Conservation (phyloP, 352 stramenopile genomes). For the Pythium guiyangense region DNA sequence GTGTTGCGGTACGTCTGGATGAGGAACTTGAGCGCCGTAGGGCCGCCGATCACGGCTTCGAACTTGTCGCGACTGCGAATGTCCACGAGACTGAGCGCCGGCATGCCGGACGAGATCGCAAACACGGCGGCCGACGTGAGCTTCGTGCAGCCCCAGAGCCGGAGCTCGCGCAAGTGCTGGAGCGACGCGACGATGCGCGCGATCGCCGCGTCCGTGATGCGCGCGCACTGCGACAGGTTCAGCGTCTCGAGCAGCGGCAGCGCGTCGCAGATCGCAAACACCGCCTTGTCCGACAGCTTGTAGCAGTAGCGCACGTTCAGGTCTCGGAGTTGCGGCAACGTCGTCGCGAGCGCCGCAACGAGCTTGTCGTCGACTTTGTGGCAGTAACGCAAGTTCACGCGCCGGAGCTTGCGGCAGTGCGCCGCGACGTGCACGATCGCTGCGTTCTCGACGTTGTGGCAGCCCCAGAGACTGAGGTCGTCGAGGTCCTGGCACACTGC, state of each 20-base stretch:
- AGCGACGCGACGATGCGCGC: slow-evolving; percentile 52
- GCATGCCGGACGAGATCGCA: slow-evolving; percentile 61
- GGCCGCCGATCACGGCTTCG: slow-evolving; percentile 72
- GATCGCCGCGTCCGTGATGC: slow-evolving; percentile 72
- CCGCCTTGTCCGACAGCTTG: slow-evolving; percentile 73
- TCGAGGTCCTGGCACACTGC: slow-evolving; percentile 35
- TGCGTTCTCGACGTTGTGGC: slow-evolving; percentile 74
- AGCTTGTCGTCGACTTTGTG: slow-evolving; percentile 82
- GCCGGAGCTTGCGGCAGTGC: slow-evolving; percentile 35
- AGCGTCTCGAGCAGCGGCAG: slow-evolving; percentile 46
- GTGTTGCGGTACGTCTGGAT: slow-evolving; percentile 71
- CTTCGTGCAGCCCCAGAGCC: slow-evolving; percentile 79
- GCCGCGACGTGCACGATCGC: slow-evolving; percentile 50
- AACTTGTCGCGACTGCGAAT: slow-evolving; percentile 76
- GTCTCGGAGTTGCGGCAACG: slow-evolving; percentile 48
- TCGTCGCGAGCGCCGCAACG: slow-evolving; percentile 41
- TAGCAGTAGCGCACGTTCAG: slow-evolving; percentile 86
- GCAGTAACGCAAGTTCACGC: slow-evolving; percentile 76
- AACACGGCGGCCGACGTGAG: slow-evolving; percentile 68
- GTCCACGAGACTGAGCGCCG: slow-evolving; percentile 62
- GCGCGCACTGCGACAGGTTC: slow-evolving; percentile 80
- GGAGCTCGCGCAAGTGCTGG: slow-evolving; percentile 55
- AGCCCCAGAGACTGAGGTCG: slow-evolving; percentile 69
- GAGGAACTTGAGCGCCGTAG: slow-evolving; percentile 69
- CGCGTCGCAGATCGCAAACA: slow-evolving; percentile 45